These are phyloP conservation scores for Globisporangium lucens DNA, from an alignment of 352 stramenopile genomes.

Conservation along the genomic window DNA sequence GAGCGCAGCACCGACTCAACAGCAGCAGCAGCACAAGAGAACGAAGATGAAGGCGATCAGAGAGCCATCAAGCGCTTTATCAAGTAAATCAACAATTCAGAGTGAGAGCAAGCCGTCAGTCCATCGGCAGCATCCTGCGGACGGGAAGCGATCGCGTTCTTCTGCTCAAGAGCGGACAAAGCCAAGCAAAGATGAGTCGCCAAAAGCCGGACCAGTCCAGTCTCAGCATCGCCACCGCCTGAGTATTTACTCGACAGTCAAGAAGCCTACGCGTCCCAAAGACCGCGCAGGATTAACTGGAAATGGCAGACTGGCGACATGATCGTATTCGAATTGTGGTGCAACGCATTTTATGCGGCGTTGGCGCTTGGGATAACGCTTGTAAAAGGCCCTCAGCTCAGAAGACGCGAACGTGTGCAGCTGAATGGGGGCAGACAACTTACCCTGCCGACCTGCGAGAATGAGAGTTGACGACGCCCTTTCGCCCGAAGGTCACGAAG, in stretches of 20 bases:
- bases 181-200: not conserved
- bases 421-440: not conserved
- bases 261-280: conserved; percentile 19
- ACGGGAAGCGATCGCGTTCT: not conserved
- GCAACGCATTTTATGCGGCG: not conserved
- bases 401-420: not conserved
- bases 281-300: not conserved
- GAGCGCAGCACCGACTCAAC: not conserved
- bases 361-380: not conserved
- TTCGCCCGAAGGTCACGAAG: not conserved
- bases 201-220: not conserved
- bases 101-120: not conserved
- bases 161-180: not conserved
- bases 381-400: not conserved
- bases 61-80: not conserved
- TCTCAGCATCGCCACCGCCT: conserved; percentile 27
- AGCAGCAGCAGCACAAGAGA: not conserved
- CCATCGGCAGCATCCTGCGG: not conserved
- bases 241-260: conserved; percentile 36
- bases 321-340: not conserved
- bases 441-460: not conserved
- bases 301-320: not conserved
- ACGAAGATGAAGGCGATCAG: not conserved
- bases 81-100: not conserved
- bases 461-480: not conserved